Conservation (phyloP, 495 filamentous ascomycete species). For the Zalerion maritima region DNA sequence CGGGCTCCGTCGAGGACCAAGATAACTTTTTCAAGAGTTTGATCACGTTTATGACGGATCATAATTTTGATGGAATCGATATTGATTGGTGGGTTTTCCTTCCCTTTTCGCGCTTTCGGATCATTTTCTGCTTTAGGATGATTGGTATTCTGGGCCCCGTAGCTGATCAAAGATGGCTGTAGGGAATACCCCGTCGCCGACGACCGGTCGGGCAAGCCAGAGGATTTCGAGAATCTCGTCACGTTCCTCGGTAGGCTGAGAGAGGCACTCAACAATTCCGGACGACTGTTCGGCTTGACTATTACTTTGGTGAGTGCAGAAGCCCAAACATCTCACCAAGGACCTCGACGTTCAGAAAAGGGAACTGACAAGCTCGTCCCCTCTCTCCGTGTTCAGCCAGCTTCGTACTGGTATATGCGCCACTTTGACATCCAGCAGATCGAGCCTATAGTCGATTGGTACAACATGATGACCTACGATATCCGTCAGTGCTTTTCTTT, state of each 20-base stretch:
- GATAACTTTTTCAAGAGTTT: slow-evolving; percentile 26
- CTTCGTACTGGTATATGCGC: slow-evolving; percentile 41
- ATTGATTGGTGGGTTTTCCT: too few species aligned
- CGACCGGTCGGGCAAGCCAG: slow-evolving; percentile 6
- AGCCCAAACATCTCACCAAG: too few species aligned
- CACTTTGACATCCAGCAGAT: slow-evolving; percentile 33
- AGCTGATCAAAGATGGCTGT: too few species aligned
- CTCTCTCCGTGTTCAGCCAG: slow-evolving; percentile 23
- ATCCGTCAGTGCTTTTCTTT: slow-evolving; percentile 12
- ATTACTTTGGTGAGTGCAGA: too few species aligned
- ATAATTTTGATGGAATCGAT: slow-evolving; percentile 41
- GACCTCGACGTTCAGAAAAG: too few species aligned
- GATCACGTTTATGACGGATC: slow-evolving; percentile 25
- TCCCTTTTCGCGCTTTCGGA: too few species aligned
- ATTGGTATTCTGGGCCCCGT: too few species aligned
- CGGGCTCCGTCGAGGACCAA: slow-evolving; percentile 12
- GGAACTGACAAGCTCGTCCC: too few species aligned
- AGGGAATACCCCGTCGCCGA: slow-evolving; percentile 11
- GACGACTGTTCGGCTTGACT: too few species aligned
- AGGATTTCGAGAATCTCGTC: slow-evolving; percentile 4
- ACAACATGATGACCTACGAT: slow-evolving; percentile 45
- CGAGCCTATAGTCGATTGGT: slow-evolving; percentile 30
- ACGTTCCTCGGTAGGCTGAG: slow-evolving; percentile 2
- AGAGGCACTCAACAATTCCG: slow-evolving; percentile 8
- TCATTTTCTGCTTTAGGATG: too few species aligned